Evolutionary conservation across 108 stramenopile species (phyloP).

Genomic region (Nitzschia inconspicua): DNA sequence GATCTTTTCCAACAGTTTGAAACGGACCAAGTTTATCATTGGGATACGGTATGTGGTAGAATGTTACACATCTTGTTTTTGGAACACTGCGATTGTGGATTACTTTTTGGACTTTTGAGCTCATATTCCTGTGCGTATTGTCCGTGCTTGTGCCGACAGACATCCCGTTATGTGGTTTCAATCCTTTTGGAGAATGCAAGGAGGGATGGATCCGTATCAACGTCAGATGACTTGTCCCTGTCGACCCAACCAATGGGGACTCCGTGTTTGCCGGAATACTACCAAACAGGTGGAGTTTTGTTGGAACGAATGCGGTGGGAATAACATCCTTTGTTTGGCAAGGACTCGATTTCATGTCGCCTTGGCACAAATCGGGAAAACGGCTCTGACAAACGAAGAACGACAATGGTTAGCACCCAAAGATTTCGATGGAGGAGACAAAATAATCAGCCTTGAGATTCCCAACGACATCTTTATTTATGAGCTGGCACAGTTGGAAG

Average conservation of each 20-base stretch:
- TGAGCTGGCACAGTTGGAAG: conserved; percentile 36
- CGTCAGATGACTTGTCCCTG: conserved; percentile 10
- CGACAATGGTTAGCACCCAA: conserved; percentile 13
- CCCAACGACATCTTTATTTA: conserved; percentile 41
- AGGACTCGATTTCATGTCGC: conserved; percentile 46
- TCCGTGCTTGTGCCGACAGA: no score
- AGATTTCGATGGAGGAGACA: conserved; percentile 30
- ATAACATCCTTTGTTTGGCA: conserved; percentile 32
- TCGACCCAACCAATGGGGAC: neutral
- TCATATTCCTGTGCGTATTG: no score
- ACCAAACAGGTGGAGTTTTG: conserved; percentile 1
- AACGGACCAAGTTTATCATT: conserved; percentile 37
- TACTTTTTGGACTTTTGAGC: no score
- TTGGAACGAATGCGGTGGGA: conserved; percentile 26
- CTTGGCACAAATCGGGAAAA: conserved; percentile 43
- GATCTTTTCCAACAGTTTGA: conserved; percentile 15
- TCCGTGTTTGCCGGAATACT: no score
- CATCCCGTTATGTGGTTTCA: conserved; percentile 42
- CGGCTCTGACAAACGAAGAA: conserved; percentile 12
- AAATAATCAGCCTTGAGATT: conserved; percentile 1
- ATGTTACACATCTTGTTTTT: no score
- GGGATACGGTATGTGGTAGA: no score
- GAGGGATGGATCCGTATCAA: conserved; percentile 7
- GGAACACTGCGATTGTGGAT: no score
- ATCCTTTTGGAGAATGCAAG: conserved; percentile 50